Conservation (phyloP, 768 basidiomycete genomes). For the Podaxis sp. region DNA sequence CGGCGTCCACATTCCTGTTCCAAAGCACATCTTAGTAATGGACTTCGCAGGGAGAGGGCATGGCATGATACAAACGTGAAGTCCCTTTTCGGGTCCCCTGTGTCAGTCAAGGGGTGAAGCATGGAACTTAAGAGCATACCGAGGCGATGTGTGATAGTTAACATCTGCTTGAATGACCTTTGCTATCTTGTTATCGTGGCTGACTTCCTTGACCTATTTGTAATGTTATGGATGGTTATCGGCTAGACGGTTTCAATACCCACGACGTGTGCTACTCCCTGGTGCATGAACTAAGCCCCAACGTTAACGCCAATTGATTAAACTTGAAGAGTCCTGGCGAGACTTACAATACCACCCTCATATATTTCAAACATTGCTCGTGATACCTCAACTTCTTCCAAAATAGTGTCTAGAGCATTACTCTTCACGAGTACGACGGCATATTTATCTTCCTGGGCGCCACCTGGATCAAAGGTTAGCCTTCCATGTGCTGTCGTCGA, state of each 20-base stretch:
- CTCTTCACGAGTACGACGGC: slow-evolving; percentile 64
- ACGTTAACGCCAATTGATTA: background rate
- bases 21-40: background rate
- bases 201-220: slow-evolving; percentile 70
- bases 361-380: slow-evolving; percentile 87
- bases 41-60: background rate
- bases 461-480: slow-evolving; percentile 34
- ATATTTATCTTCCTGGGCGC: slow-evolving; percentile 78
- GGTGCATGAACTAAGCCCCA: slow-evolving; percentile 73
- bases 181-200: slow-evolving; percentile 75
- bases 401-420: slow-evolving; percentile 37
- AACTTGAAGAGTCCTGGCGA: background rate
- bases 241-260: slow-evolving; percentile 18
- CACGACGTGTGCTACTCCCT: slow-evolving; percentile 80
- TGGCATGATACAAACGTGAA: slow-evolving; percentile 54
- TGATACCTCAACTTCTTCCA: slow-evolving; percentile 85
- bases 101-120: background rate
- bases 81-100: slow-evolving; percentile 45
- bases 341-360: slow-evolving; percentile 79
- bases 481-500: slow-evolving; percentile 1
- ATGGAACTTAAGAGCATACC: slow-evolving; percentile 34
- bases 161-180: slow-evolving; percentile 73
- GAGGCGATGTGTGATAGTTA: slow-evolving; percentile 78
- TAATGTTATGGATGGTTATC: background rate
- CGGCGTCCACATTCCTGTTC: slow-evolving; percentile 70